Evolutionary conservation across 768 basidiomycete species (phyloP), one percentile per base, ranked within the genome.

Genomic region (Tylopilus sp.): DNA sequence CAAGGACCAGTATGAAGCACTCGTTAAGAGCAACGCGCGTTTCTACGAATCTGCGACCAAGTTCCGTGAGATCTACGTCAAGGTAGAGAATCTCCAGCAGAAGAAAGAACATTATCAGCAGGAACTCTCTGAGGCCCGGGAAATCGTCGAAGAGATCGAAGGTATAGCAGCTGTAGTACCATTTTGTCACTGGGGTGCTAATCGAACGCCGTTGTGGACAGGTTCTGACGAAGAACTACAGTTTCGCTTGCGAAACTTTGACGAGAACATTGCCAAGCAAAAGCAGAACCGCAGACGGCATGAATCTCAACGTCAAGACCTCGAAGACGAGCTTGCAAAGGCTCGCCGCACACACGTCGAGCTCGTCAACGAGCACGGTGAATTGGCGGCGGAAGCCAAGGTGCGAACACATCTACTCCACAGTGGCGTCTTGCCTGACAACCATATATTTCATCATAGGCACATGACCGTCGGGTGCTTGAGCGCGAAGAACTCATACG

Each of bases 41-140:
- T 94, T 94, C 67, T 86, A 91, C 62, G 89, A 96, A 45, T 79
- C 84, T 41, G 86, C 90, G 4, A 84, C 83, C 21, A 87, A 87
- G 64, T 97, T 98, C 66, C 81, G 91, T 52, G 90, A 97, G 69
- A 78, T 88, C 49, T 94, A 89, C 63, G 71, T 86, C 50, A 83
- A 82, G 60, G 80, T 86, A 21, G 83, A 87, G 50, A 78, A 74
- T 54, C 68, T 90, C 42, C 74, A 84, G 49, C 76, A 82, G 54
- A 81, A 79, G 62, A 86, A 86, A 63, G 65, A 74, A n/a, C 78
- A 81, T 44, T 74, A 83, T 48, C 76, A 86, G 58, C 70, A 72
- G 13, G 86, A 92, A 38, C 74, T 89, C 33, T 74, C 77, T 2
- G 81, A 85, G 26, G 76, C 84, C 7, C 80, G 78, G 50, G 75